Evolutionary conservation across 148 eudicot genomes (phyloP), one percentile per base, ranked within the genome.

Genomic region (Amaranthus cruentus): DNA sequence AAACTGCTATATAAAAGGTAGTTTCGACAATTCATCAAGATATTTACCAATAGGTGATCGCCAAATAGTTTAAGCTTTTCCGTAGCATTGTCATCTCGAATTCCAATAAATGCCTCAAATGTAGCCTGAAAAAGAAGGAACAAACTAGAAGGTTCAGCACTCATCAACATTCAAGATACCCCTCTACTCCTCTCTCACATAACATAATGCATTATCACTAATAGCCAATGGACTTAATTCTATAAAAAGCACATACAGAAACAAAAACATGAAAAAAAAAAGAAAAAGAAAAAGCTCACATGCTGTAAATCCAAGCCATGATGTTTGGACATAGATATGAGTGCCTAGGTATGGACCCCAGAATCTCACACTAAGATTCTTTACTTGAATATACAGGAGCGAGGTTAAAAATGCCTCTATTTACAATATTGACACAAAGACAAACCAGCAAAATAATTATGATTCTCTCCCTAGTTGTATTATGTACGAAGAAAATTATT

Each of bases 101-200:
- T 75, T 73, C 97, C 98, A 79, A 95, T 87, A 77, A 88, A 91
- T 77, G 88, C 87, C 86, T 95, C 98, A 82, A 95, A 95, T 76
- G 97, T 91, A 75, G 98, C 97, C 98, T 94, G 77, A n/a, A 73
- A 76, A 43, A 66, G 52, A 74, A 46, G 67, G 51, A 42, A 63
- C 51, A 54, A 68, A 66, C 69, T 62, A 70, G 9, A 42, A 66
- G 21, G 59, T 28, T 28, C 46, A 70, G 6, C 61, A 67, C 51
- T 18, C 42, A 71, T 42, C 47, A 63, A 9, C 4, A 63, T 14
- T 51, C 6, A 73, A 44, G 11, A n/a, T 7, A 43, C 38, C 66
- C 9, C 43, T 62, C 21, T 47, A 73, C 47, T 51, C 58, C 14
- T 21, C 15, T 10, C 6, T 28, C 38, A 28, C n/a, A 43, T 55